Base-by-base conservation (phyloP, 345 rosid species). In the Microcos paniculata region DNA sequence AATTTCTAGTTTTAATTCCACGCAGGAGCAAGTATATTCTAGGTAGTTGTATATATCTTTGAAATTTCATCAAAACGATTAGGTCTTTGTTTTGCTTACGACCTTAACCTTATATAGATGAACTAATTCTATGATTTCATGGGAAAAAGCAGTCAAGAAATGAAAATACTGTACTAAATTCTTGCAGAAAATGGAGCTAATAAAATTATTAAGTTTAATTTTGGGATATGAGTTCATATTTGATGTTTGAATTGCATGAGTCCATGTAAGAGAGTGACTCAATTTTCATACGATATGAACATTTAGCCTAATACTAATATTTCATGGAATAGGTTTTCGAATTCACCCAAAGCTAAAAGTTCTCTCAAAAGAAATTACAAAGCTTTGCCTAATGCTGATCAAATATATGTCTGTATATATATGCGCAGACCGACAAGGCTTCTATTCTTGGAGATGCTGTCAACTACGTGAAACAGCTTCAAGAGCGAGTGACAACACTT, bases 371-470 rank as follows among this genome's bases (percentile, higher is more conserved):
- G 63, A 59, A 59, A 43, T 2, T 5, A 35, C 8, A 66, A 43
- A 28, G 31, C 71, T 43, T 66, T 24, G 71, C 35, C 56, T 16
- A 45, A 68, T 68, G 26, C n/a, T 18, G 26, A 18, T 46, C 14
- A n/a, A 9, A 26, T 45, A n/a, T n/a, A n/a, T n/a, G n/a, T n/a
- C n/a, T n/a, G n/a, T n/a, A n/a, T n/a, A 19, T 42, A 1, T 74
- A 33, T 40, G 56, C 46, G 4, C 84, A 94, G 97, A 82, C 82
- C 64, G 98, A 92, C 79, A 94, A 89, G 77, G 80, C 91, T 23
- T 87, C 98, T 1, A 78, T 94, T 45, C 90, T 94, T 14, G 92
- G 83, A 42, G 90, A 91, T 5, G 89, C 97, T 7, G 86, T 85
- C 57, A 86, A 88, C 77, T 87, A 88, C 74, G 14, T 88, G 77